Conservation (phyloP, 2,329 filamentous ascomycete species). For the Magnaporthiopsis incrustans region DNA sequence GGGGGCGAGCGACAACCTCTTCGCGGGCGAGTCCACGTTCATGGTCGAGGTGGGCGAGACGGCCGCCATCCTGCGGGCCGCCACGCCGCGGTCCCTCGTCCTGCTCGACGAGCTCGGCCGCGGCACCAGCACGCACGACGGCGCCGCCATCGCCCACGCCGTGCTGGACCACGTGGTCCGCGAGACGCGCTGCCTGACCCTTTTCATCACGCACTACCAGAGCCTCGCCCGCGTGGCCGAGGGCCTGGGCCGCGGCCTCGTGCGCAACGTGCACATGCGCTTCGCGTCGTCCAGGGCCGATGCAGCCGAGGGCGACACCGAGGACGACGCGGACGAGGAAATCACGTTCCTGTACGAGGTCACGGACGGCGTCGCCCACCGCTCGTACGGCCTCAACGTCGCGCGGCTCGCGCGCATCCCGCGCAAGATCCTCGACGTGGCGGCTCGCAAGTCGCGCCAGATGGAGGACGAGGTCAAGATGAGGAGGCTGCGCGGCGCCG, state of each 20-base stretch:
- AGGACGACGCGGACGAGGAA: constrained; percentile 54
- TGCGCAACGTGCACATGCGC: constrained; percentile 90
- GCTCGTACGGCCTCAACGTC: constrained; percentile 91
- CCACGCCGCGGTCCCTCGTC: constrained; percentile 75
- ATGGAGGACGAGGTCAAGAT: constrained; percentile 66
- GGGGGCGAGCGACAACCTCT: constrained; percentile 93
- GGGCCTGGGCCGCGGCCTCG: constrained; percentile 51
- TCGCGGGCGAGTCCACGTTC: constrained; percentile 90
- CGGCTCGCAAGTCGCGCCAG: constrained; percentile 69
- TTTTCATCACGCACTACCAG: constrained; percentile 99
- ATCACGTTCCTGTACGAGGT: constrained; percentile 95
- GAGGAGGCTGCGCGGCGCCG: constrained; percentile 49
- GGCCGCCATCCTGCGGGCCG: constrained; percentile 79
- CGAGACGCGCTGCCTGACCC: constrained; percentile 65
- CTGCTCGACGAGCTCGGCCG: constrained; percentile 92
- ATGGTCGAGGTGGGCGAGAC: constrained; percentile 98
- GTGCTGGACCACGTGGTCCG: constrained; percentile 79
- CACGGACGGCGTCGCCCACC: constrained; percentile 81
- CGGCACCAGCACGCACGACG: constrained; percentile 91
- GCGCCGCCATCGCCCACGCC: constrained; percentile 88
- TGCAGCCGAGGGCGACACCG: constrained; percentile 12
- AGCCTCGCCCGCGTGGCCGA: constrained; percentile 64
- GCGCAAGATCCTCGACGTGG: constrained; percentile 66
- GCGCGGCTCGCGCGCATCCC: constrained; percentile 79
- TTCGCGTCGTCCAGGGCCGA: constrained; percentile 48